Evolutionary conservation across 164 flowering plant genomes (phyloP), one percentile per base, ranked within the genome.

Genomic region (Vitis rotundifolia): DNA sequence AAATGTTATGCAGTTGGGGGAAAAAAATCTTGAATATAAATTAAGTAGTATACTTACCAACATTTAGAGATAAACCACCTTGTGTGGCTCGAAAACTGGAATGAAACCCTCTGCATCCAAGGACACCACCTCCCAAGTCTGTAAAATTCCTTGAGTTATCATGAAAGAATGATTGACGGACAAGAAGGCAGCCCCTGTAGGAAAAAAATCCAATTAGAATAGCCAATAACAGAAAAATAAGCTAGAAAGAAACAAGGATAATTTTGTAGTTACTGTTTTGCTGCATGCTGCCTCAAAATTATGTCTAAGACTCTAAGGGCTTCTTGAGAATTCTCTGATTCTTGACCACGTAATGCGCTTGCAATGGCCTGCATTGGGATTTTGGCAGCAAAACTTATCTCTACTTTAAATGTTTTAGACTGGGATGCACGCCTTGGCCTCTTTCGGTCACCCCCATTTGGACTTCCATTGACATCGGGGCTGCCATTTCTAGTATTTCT

Each of bases 161-260:
- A 64, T 89, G 87, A 69, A 94, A 94, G 63, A 89, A 94, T 0
- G 97, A 92, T 49, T 94, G 98, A 0, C 98, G 86, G 8, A 95
- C 99, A 47, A 96, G 93, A 9, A 93, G 91, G 73, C 98, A 96
- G 22, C 98, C 97, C 84, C 99, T 96, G 79, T 29, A 72, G 73
- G 11, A 72, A 14, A 37, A 37, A 37, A 37, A 6, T 37, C 44
- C 7, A 6, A 37, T 37, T 37, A 37, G 44, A 37, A 37, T 37
- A 5, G 44, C 44, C 44, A 37, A 37, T 37, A 37, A 3, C 44
- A 66, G 10, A 68, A 18, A 5, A 51, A 12, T 6, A 14, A 47
- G 11, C 58, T 10, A 12, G 15, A 63, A 11, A 6, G 0, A 18
- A 9, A 31, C 11, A 49, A 9, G 63, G 6, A 44, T 37, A 37